Percentiles rank a stretch among this genome's conserved stretches.
phyloP scores from a whole-genome alignment of 805 yeast species.

The Candida krabiensis region DNA sequence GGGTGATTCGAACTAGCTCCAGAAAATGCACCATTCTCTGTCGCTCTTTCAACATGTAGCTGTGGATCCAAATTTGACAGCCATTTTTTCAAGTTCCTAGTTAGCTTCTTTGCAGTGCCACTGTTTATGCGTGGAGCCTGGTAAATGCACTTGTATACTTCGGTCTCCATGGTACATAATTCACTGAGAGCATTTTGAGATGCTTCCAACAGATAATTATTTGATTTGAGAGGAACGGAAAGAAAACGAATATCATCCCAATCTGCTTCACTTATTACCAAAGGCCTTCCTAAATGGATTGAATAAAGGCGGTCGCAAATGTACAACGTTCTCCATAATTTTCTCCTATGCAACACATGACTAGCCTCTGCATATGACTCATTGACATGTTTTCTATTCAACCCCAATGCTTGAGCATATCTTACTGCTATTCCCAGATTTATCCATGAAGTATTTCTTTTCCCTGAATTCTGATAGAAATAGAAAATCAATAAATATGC shows the following conservation, averaged over 20 bases:
- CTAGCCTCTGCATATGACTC: constrained; percentile 33
- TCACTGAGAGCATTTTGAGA: constrained; percentile 32
- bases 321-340: constrained; percentile 20
- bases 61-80: constrained; percentile 33
- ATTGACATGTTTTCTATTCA: constrained; percentile 39
- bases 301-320: constrained; percentile 28
- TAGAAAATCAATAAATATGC: constrained; percentile 39
- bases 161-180: constrained; percentile 32
- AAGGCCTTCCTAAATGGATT: constrained; percentile 37
- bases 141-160: constrained; percentile 34
- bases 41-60: constrained; percentile 28
- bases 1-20: constrained; percentile 22
- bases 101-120: constrained; percentile 33
- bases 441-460: constrained; percentile 44
- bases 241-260: constrained; percentile 37
- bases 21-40: constrained; percentile 16
- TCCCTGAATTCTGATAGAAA: constrained; percentile 40
- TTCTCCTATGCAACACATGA: constrained; percentile 33
- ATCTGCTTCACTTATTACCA: constrained; percentile 36
- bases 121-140: constrained; percentile 32
- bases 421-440: constrained; percentile 42
- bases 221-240: constrained; percentile 8
- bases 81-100: constrained; percentile 37
- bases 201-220: constrained; percentile 23
- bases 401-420: constrained; percentile 43